Evolutionary conservation across 495 filamentous ascomycete species (phyloP), one percentile per base, ranked within the genome.

Genomic region (Thozetella sp.): DNA sequence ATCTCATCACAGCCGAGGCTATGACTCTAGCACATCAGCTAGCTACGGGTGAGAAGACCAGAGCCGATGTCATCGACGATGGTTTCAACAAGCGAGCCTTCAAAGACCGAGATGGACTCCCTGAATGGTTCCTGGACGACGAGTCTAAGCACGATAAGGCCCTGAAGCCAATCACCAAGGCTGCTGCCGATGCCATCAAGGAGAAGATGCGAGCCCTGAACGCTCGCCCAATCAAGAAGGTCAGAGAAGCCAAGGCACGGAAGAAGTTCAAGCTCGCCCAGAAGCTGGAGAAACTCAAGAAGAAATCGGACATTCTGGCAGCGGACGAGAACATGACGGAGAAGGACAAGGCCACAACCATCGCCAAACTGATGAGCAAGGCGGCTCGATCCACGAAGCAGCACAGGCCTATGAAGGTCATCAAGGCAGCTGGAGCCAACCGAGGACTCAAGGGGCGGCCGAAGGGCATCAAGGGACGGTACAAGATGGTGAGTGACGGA

Each of bases 171-270:
- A 93, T 96, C 66, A 93, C 88, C 55, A 93, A 93, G 64, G 92
- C 92, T 17, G 96, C 89, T 0, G 94, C 96, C 2, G 81, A 83
- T 22, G 95, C 95, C n/a, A 97, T 98, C 79, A 92, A 93, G 73
- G 95, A 97, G 66, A 98, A 98, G 80, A 72, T 89, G 68, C 90
- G 93, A 3, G 93, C 96, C 1, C 85, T 97, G 61, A 99, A 99
- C 71, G 95, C 94, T 13, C 87, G 95, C 34, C 95, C 95, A 0
- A 98, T 98, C 85, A 99, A 99, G 87, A 99, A 99, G 80, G 95
- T 99, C 20, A 88, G 91, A 63, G 95, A 99, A 73, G 95, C 95
- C 22, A 92, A 93, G 75, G 93, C 92, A 26, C 83, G 95, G 46
- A 98, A 98, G 85, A 97, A 97, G 82, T 90, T 97, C 72, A 96